Base-by-base conservation (phyloP, 2,329 filamentous ascomycete species). In the Cryphonectria japonica region DNA sequence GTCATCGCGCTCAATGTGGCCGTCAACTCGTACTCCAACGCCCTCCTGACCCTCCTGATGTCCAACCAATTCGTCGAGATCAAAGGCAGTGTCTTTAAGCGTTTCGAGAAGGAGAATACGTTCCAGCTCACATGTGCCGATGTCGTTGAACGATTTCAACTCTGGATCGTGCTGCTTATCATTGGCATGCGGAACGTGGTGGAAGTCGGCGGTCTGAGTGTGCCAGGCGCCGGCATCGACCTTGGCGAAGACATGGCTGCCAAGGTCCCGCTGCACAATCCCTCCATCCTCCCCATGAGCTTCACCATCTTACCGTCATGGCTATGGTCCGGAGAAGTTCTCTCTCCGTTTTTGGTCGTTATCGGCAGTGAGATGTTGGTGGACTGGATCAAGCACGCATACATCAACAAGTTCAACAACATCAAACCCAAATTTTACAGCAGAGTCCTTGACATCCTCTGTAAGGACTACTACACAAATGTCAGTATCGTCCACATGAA, bases 11-110 rank as follows among this genome's bases (percentile, higher is more conserved):
- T 99, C 68, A 99, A 99, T 74, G 97, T 99, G 3, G 96, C 96
- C 0, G 95, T 99, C 76, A 99, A 99, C 81, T 98, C 95, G 0
- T 99, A 99, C 81, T 98, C 95, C 0, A 99, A 99, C 78, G 95
- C 96, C 0, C 85, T 99, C 5, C 86, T 99, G 46, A 98, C 96
- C 0, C 87, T 99, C 0, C 85, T 99, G 1, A 89, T 99, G 79
- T 98, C 95, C 8, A 99, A 98, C 78, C 97, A 99, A 78, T 99
- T 99, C 77, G 96, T 99, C 60, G 96, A 99, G 82, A 97, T 99
- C 85, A 99, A 99, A 79, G 93, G 93, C 72, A 97, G 95, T 0
- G 97, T 99, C 0, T 99, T 99, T 85, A 98, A 99, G 83, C 96
- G 95, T 72, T 97, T 98, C 74, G 96, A 99, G 77, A 98, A 98